A percentile compares a stretch with the other conserved stretches of the same genome.
These are phyloP conservation scores for Jasminum sambac DNA, from an alignment of 257 asterid genomes.

Conservation along the genomic window DNA sequence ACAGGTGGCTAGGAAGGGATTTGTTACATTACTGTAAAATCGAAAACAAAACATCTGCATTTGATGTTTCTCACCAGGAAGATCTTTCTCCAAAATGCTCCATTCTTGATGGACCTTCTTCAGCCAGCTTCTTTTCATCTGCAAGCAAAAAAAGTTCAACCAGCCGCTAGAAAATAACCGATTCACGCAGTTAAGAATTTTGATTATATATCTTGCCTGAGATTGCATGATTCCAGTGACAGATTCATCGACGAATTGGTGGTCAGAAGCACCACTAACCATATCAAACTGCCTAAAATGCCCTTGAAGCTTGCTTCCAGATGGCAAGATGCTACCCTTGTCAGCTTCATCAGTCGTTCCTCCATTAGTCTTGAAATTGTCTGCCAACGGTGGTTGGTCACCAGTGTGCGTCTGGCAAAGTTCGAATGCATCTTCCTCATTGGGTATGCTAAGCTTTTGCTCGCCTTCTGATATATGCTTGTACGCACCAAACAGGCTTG, in stretches of 20 bases:
- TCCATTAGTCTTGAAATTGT: slow-evolving; percentile 30
- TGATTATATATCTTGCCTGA: slow-evolving; percentile 47
- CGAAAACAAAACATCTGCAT: background rate
- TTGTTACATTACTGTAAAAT: background rate
- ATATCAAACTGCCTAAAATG: slow-evolving; percentile 72
- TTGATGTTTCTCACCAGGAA: slow-evolving; percentile 69
- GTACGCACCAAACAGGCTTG: slow-evolving; percentile 57
- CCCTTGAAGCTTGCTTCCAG: slow-evolving; percentile 38
- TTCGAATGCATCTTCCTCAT: slow-evolving; percentile 46
- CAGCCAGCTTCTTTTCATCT: slow-evolving; percentile 75
- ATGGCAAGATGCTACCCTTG: slow-evolving; percentile 31
- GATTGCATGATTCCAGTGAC: slow-evolving; percentile 46
- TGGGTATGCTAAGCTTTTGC: slow-evolving; percentile 22
- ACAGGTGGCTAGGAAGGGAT: slow-evolving; percentile 7
- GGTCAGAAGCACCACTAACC: slow-evolving; percentile 76
- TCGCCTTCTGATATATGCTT: slow-evolving; percentile 37
- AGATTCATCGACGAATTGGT: slow-evolving; percentile 62
- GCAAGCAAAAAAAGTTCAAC: slow-evolving; percentile 27
- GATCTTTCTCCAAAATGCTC: slow-evolving; percentile 78
- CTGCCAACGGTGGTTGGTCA: slow-evolving; percentile 24
- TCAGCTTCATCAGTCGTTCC: slow-evolving; percentile 35
- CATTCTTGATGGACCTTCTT: slow-evolving; percentile 90
- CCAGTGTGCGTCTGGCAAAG: slow-evolving; percentile 37
- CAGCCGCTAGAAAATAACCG: background rate
- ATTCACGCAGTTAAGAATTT: background rate